phyloP scores from a whole-genome alignment of 2,329 filamentous ascomycete genomes.

The Bertia moriformis region DNA sequence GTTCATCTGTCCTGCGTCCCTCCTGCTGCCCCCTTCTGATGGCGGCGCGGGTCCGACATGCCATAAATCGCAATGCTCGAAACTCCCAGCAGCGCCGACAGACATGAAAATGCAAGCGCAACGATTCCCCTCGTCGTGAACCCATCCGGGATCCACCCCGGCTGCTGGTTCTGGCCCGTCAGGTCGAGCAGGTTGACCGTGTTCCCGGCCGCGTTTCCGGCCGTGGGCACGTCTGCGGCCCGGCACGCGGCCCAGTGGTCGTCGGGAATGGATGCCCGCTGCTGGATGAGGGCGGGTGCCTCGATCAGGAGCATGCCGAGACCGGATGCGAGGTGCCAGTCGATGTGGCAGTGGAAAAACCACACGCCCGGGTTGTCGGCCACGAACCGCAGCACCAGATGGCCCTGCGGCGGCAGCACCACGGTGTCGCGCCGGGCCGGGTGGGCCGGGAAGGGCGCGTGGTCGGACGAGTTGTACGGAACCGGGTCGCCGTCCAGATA shows the following conservation, averaged over 20 bases:
- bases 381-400: constrained; percentile 53
- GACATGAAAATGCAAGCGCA: constrained; percentile 58
- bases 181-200: constrained; percentile 48
- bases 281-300: constrained; percentile 46
- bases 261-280: constrained; percentile 40
- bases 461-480: constrained; percentile 9
- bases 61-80: constrained; percentile 56
- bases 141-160: constrained; percentile 38
- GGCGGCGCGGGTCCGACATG: no score
- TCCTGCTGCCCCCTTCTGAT: no score
- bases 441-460: constrained; percentile 29
- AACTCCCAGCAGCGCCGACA: constrained; percentile 57
- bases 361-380: constrained; percentile 55
- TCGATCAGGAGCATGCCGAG: constrained; percentile 51
- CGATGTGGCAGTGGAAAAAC: constrained; percentile 70
- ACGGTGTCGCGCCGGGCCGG: constrained; percentile 59
- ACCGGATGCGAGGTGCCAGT: constrained; percentile 62
- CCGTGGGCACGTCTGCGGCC: constrained; percentile 28
- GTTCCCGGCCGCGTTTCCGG: constrained; percentile 66
- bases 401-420: constrained; percentile 48
- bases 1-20: no score
- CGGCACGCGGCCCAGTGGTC: constrained; percentile 43
- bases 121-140: constrained; percentile 61
- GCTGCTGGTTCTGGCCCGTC: constrained; percentile 39
- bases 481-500: constrained; percentile 1